Evolutionary conservation across 1,284 basidiomycete genomes (phyloP).

Genomic region (Moesziomyces parantarcticus): DNA sequence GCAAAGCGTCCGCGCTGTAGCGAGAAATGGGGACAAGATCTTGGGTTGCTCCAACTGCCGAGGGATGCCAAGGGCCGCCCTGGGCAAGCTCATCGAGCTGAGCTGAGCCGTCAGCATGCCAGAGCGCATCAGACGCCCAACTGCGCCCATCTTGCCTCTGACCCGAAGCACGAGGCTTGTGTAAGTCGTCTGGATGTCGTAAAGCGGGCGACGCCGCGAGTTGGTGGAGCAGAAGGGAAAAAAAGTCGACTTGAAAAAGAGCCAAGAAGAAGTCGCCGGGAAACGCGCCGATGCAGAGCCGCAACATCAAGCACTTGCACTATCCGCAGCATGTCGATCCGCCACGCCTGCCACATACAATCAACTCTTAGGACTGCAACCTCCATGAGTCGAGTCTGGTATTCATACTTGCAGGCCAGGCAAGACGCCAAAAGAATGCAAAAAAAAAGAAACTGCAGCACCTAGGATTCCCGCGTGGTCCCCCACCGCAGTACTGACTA

Average conservation of each 20-base stretch:
- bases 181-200: not conserved
- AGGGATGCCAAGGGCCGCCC: not conserved
- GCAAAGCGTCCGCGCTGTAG: not conserved
- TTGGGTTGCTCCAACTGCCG: not conserved
- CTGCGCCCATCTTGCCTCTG: not conserved
- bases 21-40: not conserved
- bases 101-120: not conserved
- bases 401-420: too few relatives aligned
- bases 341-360: too few relatives aligned
- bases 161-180: too few relatives aligned
- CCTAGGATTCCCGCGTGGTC: conserved; percentile 84
- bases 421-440: too few relatives aligned
- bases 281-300: not conserved
- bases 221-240: not conserved
- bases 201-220: not conserved
- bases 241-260: not conserved
- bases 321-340: too few relatives aligned
- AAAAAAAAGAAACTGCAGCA: conserved; percentile 74
- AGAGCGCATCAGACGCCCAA: not conserved
- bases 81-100: not conserved
- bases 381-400: too few relatives aligned
- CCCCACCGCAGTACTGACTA: conserved; percentile 85
- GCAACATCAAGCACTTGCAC: not conserved
- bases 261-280: not conserved
- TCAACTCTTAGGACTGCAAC: too few relatives aligned